Percentiles rank a stretch among this genome's conserved stretches.
phyloP scores from a whole-genome alignment of 371 early-diverging fungal genomes.

The Basidiobolus meristosporus region DNA sequence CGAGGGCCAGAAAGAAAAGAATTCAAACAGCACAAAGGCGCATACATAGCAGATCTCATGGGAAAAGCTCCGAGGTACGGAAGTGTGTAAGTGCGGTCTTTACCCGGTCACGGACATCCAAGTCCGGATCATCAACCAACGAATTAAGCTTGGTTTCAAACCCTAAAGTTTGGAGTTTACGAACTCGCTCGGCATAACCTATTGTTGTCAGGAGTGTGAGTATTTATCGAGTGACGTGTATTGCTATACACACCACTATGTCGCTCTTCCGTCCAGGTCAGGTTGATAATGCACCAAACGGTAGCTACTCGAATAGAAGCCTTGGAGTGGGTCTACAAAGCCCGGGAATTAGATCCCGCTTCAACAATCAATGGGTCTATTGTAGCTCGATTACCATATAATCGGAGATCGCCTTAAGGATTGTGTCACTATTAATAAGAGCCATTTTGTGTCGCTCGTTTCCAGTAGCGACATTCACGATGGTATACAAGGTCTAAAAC shows the following conservation, averaged over 20 bases:
- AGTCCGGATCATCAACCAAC: background rate
- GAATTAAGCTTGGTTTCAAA: background rate
- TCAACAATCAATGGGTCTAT: constrained; percentile 1
- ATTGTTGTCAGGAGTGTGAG: too few relatives aligned
- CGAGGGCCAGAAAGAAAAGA: too few relatives aligned
- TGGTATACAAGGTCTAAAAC: constrained; percentile 34
- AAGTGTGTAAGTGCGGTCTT: background rate
- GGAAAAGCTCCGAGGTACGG: too few relatives aligned
- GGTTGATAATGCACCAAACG: constrained; percentile 64
- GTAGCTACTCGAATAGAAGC: constrained; percentile 44
- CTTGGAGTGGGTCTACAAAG: constrained; percentile 35
- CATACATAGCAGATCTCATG: too few relatives aligned
- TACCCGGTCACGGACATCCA: background rate
- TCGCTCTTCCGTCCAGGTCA: constrained; percentile 61
- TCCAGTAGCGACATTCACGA: constrained; percentile 60
- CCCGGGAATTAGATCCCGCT: background rate
- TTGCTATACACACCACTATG: too few relatives aligned
- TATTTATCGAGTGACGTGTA: too few relatives aligned
- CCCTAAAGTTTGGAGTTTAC: background rate
- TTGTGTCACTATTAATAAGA: constrained; percentile 29
- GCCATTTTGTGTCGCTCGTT: constrained; percentile 38
- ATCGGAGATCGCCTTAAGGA: constrained; percentile 27
- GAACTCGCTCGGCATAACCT: background rate
- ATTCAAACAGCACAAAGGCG: too few relatives aligned
- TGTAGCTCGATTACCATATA: too few relatives aligned